Evolutionary conservation across 2,329 filamentous ascomycete species (phyloP).

Genomic region (Grosmannia huntii): DNA sequence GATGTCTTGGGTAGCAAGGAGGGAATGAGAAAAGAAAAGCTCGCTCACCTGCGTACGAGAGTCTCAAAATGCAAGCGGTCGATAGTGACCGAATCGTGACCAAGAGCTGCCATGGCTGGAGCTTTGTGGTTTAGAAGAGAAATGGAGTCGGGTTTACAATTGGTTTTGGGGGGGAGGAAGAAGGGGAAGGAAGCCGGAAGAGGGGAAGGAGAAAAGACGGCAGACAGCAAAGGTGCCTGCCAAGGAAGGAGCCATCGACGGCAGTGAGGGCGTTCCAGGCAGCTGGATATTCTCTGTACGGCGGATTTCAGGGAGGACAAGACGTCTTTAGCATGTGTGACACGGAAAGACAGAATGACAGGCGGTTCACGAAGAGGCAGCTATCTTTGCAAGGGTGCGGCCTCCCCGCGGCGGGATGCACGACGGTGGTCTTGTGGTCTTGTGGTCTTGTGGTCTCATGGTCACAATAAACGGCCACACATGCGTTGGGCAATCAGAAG

Average conservation of each 20-base stretch:
- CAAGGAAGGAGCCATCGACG: neutral
- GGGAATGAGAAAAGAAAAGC: neutral
- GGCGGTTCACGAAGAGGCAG: too few species aligned
- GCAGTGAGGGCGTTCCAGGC: neutral
- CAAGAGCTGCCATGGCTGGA: neutral
- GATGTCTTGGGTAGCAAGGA: neutral
- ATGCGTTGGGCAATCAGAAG: too few species aligned
- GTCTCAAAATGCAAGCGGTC: conserved; percentile 49
- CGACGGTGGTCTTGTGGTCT: too few species aligned
- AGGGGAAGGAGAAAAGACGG: neutral
- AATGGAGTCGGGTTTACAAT: too few species aligned
- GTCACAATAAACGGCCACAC: too few species aligned
- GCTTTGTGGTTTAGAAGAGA: neutral
- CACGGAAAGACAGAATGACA: too few species aligned
- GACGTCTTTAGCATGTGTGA: too few species aligned
- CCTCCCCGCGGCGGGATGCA: too few species aligned
- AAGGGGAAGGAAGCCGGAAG: neutral
- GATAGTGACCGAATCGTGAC: conserved; percentile 35
- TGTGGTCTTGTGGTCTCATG: too few species aligned
- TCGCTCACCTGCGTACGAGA: conserved; percentile 44
- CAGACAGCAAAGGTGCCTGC: too few species aligned
- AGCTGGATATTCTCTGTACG: neutral
- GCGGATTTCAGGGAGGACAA: too few species aligned
- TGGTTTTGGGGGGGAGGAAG: neutral
- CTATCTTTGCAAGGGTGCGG: too few species aligned